Evolutionary conservation across 2,329 filamentous ascomycete genomes (phyloP).

Genomic region (Pseudocercospora macadamiae): DNA sequence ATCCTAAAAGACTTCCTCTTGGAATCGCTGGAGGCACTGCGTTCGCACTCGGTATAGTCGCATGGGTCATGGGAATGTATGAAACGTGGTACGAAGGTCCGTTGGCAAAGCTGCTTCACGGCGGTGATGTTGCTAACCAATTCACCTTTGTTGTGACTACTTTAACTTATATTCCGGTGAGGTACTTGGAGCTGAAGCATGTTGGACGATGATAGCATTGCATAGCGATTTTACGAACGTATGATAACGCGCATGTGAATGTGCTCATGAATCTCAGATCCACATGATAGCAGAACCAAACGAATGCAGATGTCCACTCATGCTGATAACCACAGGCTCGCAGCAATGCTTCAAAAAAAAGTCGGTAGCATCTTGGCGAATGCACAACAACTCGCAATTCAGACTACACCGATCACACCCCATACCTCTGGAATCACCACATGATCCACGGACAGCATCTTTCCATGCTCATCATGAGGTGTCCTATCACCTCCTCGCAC

Average conservation of each 20-base stretch:
- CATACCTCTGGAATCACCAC: too few relatives aligned
- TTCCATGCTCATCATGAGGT: too few relatives aligned
- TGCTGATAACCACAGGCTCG: too few relatives aligned
- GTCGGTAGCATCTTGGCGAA: too few relatives aligned
- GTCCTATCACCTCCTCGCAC: too few relatives aligned
- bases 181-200: conserved; percentile 54
- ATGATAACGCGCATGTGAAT: neutral
- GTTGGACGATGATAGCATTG: conserved; percentile 40
- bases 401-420: too few relatives aligned
- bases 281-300: too few relatives aligned
- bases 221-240: neutral
- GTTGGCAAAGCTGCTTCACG: conserved; percentile 57
- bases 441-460: too few relatives aligned
- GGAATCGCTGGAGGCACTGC: conserved; percentile 46
- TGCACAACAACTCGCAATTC: too few relatives aligned
- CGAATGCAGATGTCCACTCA: too few relatives aligned
- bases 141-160: conserved; percentile 56
- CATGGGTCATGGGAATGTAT: conserved; percentile 60
- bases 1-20: conserved; percentile 45
- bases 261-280: too few relatives aligned
- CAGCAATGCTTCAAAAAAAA: too few relatives aligned
- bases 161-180: conserved; percentile 51
- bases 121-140: conserved; percentile 61
- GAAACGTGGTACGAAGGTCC: conserved; percentile 52
- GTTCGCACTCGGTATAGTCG: conserved; percentile 44